A percentile compares a stretch with the other conserved stretches of the same genome.
These are phyloP conservation scores for Raffaelea albimanens DNA, from an alignment of 2,329 filamentous ascomycete species.

Conservation along the genomic window DNA sequence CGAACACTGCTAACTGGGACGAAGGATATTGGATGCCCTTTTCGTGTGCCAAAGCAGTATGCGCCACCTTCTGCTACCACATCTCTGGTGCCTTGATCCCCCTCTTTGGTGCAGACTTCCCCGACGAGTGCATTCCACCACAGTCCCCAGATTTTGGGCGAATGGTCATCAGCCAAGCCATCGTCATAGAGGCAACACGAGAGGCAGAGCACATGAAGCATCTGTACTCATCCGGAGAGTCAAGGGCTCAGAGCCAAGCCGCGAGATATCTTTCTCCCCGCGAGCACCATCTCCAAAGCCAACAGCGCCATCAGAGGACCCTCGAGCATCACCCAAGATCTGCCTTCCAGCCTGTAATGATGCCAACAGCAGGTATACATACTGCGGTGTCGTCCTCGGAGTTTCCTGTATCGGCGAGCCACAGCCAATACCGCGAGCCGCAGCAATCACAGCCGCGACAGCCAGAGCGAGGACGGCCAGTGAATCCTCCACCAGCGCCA, in stretches of 20 bases:
- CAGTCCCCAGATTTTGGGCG: conserved; percentile 53
- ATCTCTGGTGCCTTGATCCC: conserved; percentile 84
- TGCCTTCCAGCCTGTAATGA: no score
- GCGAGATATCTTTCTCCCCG: no score
- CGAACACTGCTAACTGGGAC: neutral
- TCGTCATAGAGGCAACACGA: conserved; percentile 42
- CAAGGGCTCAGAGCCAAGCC: no score
- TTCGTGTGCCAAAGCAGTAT: conserved; percentile 73
- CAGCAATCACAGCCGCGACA: neutral
- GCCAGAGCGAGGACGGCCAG: neutral
- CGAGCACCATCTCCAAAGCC: no score
- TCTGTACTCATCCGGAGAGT: conserved; percentile 5
- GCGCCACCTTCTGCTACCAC: conserved; percentile 77
- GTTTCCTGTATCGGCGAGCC: neutral
- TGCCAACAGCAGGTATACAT: no score
- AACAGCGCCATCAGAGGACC: no score
- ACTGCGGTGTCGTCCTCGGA: neutral
- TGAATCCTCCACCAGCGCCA: neutral
- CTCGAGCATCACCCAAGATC: no score
- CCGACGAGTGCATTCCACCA: conserved; percentile 57
- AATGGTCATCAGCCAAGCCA: conserved; percentile 54
- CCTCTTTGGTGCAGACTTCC: conserved; percentile 79
- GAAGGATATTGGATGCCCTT: conserved; percentile 96
- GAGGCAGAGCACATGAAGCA: conserved; percentile 36
- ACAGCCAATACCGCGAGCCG: no score